Base-by-base conservation (phyloP, 2,329 filamentous ascomycete genomes). In the Colletotrichum filicis region DNA sequence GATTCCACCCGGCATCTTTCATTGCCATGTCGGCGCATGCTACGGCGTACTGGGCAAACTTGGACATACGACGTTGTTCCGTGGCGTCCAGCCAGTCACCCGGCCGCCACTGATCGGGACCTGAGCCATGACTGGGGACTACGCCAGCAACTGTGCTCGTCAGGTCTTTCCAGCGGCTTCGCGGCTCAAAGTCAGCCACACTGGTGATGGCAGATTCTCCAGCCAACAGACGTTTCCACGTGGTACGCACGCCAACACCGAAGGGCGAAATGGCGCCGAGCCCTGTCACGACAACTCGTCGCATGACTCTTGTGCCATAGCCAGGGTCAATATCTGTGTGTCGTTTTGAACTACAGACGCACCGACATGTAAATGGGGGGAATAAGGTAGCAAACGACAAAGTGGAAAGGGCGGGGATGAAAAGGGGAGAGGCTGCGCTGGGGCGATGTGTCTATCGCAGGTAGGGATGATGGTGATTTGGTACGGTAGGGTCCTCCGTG, bases 1-100 rank as follows among this genome's bases (percentile, higher is more conserved):
- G 91, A 61, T 88, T 86, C 94, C 95, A 98, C 2, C 88, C 91
- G 1, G 96, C 93, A 85, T 98, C 95, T 32, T 90, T 83, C 64
- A 99, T 85, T 0, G 97, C 97, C 88, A 98, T 97, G 63, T 94
- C 90, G 0, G 94, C 89, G 3, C 95, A 95, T 14, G 94, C 95
- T 79, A 98, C 88, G 16, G 95, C 96, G 84, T 97, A 98, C 82
- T 98, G 95, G 4, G 95, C 90, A 80, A 98, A 98, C 28, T 86
- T 88, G n/a, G 97, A 95, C 92, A 97, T 97, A 79, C 94, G 93
- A 5, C 95, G 90, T 79, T 89, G 87, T 71, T 92, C 90, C 1
- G 85, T 80, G 28, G 83, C 79, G 58, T 81, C 82, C 63, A 91
- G 78, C 88, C 90, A 92, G 76, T 91, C 87, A 12, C 83, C 81